Conservation (phyloP, 2,329 filamentous ascomycete species). For the Dactylonectria macrodidyma region DNA sequence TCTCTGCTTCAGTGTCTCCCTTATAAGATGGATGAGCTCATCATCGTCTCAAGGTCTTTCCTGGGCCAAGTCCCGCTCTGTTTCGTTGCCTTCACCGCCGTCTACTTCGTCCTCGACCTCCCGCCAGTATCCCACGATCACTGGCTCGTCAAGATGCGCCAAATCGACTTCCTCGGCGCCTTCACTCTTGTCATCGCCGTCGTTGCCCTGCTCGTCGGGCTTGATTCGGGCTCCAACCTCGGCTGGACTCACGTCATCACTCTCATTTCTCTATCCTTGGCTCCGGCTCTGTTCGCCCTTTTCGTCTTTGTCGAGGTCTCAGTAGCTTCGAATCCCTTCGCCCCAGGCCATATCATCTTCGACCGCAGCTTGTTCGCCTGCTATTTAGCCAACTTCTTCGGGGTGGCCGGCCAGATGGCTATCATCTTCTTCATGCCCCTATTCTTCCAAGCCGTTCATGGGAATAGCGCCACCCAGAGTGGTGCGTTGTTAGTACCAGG, state of each 20-base stretch:
- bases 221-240: slow-evolving; percentile 81
- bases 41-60: slow-evolving; percentile 70
- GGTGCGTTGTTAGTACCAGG: slow-evolving; percentile 78
- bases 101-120: slow-evolving; percentile 74
- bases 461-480: slow-evolving; percentile 73
- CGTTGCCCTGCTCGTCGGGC: slow-evolving; percentile 75
- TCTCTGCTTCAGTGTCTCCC: neutral
- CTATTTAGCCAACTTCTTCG: slow-evolving; percentile 82
- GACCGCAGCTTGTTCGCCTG: slow-evolving; percentile 75
- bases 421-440: slow-evolving; percentile 82
- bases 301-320: slow-evolving; percentile 80
- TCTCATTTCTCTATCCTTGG: slow-evolving; percentile 68
- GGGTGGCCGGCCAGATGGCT: slow-evolving; percentile 70
- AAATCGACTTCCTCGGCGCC: slow-evolving; percentile 83
- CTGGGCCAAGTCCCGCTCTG: slow-evolving; percentile 79
- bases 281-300: slow-evolving; percentile 72
- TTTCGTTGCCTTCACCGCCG: slow-evolving; percentile 74
- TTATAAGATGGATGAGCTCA: slow-evolving; percentile 7
- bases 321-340: slow-evolving; percentile 80
- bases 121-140: slow-evolving; percentile 73
- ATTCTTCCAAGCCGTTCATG: slow-evolving; percentile 82
- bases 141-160: slow-evolving; percentile 76
- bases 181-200: slow-evolving; percentile 76
- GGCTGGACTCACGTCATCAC: slow-evolving; percentile 75
- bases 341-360: slow-evolving; percentile 81